These are phyloP conservation scores for Syzygium syzygioides DNA, from an alignment of 441 rosid species.

Conservation along the genomic window DNA sequence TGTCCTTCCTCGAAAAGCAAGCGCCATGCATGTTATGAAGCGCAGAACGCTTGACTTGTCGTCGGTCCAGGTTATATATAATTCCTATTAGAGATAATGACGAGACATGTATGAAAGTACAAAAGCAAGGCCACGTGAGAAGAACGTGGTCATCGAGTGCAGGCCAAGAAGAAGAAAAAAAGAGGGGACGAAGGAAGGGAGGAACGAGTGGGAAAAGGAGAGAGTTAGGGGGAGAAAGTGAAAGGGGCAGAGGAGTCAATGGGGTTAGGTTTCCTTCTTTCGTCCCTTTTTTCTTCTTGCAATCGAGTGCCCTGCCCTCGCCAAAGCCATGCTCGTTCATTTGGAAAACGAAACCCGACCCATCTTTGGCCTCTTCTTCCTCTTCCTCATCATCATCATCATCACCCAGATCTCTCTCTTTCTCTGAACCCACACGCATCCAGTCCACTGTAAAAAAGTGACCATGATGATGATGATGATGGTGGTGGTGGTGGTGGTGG, in stretches of 20 bases:
- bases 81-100: neutral
- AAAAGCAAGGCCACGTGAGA: neutral
- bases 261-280: constrained; percentile 25
- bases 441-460: neutral
- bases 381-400: constrained; percentile 9
- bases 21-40: neutral
- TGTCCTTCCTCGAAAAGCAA: neutral
- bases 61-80: neutral
- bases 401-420: neutral
- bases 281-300: constrained; percentile 20
- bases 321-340: constrained; percentile 15
- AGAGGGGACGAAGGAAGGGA: neutral
- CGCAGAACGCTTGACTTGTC: neutral
- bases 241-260: constrained; percentile 14
- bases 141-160: constrained; percentile 3
- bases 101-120: neutral
- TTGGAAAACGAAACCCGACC: constrained; percentile 24
- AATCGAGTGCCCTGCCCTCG: constrained; percentile 28
- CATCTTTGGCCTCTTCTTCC: constrained; percentile 27
- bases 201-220: neutral
- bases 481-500: neutral
- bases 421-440: neutral
- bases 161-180: constrained; percentile 15
- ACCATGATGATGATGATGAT: constrained; percentile 2
- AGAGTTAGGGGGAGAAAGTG: neutral